Conservation (phyloP, 2,329 filamentous ascomycete species). For the Madurella mycetomatis region DNA sequence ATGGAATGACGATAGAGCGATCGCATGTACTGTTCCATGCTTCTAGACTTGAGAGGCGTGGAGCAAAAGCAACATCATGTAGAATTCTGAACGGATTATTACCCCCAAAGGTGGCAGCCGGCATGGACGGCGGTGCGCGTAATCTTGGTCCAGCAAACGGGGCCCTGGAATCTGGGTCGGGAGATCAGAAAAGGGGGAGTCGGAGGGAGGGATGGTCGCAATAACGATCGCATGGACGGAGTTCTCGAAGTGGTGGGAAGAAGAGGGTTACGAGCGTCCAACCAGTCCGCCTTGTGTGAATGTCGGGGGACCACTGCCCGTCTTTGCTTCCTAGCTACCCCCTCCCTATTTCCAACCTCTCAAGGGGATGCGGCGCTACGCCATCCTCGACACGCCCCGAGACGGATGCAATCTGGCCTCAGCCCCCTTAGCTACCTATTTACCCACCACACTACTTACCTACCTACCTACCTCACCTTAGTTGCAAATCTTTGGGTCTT, state of each 20-base stretch:
- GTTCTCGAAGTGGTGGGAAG: background rate
- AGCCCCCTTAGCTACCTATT: too few species aligned
- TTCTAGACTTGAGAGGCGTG: constrained; percentile 21
- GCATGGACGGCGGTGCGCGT: constrained; percentile 13
- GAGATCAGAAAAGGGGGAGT: background rate
- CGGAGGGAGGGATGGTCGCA: background rate
- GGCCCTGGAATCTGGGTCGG: constrained; percentile 18
- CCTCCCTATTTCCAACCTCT: background rate
- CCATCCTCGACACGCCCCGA: background rate
- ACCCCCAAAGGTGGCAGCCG: constrained; percentile 16
- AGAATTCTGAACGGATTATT: constrained; percentile 23
- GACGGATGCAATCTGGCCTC: too few species aligned
- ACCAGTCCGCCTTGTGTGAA: background rate
- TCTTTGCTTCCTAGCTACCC: background rate
- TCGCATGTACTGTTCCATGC: constrained; percentile 28
- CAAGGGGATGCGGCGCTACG: background rate
- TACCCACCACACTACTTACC: too few species aligned
- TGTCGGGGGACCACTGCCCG: background rate
- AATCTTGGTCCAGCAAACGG: constrained; percentile 25
- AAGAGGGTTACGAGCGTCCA: background rate
- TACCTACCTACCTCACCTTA: background rate
- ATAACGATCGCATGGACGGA: background rate
- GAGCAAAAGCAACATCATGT: constrained; percentile 28
- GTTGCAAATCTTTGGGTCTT: background rate
- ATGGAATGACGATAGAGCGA: constrained; percentile 26